Evolutionary conservation across 148 eudicot species (phyloP).

Genomic region (Rhododendron simsii): DNA sequence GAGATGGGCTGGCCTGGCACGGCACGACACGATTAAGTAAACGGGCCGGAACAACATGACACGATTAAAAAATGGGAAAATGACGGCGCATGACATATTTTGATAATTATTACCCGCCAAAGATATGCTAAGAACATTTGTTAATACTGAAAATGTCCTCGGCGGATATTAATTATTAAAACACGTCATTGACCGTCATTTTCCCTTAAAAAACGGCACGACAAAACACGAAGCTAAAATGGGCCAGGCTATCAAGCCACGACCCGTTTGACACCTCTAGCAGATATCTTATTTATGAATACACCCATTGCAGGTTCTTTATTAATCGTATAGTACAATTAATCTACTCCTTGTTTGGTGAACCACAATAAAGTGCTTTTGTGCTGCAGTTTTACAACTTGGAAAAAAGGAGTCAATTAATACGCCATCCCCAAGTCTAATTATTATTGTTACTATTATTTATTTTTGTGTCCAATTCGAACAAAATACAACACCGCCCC

Average conservation of each 20-base stretch:
- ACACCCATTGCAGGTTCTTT: neutral
- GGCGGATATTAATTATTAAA: too few species aligned
- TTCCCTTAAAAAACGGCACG: too few species aligned
- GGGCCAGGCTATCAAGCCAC: neutral
- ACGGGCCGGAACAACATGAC: too few species aligned
- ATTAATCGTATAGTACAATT: neutral
- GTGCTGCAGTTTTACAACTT: neutral
- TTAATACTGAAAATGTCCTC: too few species aligned
- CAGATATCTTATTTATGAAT: neutral
- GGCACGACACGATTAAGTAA: too few species aligned
- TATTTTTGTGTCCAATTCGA: neutral
- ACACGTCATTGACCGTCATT: too few species aligned
- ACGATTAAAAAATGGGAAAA: too few species aligned
- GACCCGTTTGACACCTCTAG: neutral
- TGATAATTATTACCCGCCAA: too few species aligned
- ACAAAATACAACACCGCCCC: neutral
- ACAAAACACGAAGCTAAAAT: neutral
- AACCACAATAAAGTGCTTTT: neutral
- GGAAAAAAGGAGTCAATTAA: neutral
- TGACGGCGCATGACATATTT: too few species aligned
- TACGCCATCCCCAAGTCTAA: neutral
- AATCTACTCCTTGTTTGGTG: neutral
- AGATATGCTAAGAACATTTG: too few species aligned
- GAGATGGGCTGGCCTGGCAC: too few species aligned
- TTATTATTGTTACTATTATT: neutral